A percentile compares a stretch with the other conserved stretches of the same genome.
These are phyloP conservation scores for Mycena crocata DNA, from an alignment of 768 basidiomycete genomes.

Conservation along the genomic window DNA sequence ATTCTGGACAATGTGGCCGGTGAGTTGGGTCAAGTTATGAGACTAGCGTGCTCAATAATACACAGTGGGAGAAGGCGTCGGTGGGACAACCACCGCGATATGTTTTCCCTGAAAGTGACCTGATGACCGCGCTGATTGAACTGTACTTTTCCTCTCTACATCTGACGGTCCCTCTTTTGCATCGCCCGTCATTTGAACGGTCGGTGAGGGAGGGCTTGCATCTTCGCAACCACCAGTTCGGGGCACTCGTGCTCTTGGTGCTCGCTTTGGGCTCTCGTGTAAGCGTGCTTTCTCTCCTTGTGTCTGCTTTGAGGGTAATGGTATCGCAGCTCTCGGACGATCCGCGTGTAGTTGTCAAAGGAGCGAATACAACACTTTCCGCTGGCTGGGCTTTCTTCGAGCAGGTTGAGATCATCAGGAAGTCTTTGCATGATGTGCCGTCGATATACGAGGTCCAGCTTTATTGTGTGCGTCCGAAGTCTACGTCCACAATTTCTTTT, in stretches of 20 bases:
- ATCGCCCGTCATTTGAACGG: constrained; percentile 72
- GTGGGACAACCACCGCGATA: constrained; percentile 42
- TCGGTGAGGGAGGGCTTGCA: constrained; percentile 61
- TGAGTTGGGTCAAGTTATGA: no score
- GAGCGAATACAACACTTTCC: constrained; percentile 49
- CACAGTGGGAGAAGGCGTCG: constrained; percentile 53
- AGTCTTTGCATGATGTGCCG: constrained; percentile 66
- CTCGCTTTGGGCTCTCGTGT: constrained; percentile 67
- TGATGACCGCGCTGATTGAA: constrained; percentile 62
- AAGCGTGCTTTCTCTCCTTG: constrained; percentile 43
- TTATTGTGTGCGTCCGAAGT: constrained; percentile 58
- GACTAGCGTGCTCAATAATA: no score
- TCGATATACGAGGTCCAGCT: constrained; percentile 78
- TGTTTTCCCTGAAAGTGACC: constrained; percentile 59
- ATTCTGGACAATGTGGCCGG: no score
- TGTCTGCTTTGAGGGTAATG: no score
- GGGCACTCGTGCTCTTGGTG: constrained; percentile 66
- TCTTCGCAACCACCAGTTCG: constrained; percentile 62
- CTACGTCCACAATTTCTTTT: background rate
- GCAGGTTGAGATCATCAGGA: constrained; percentile 71
- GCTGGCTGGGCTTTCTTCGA: constrained; percentile 70
- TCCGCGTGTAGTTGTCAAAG: constrained; percentile 5
- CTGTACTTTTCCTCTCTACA: constrained; percentile 71
- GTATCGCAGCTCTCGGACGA: constrained; percentile 11
- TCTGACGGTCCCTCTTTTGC: constrained; percentile 65